Percentiles rank a stretch among this genome's conserved stretches.
Evolutionary conservation across 2,329 filamentous ascomycete species (phyloP).

Genomic region (Aspergillus bombycis): DNA sequence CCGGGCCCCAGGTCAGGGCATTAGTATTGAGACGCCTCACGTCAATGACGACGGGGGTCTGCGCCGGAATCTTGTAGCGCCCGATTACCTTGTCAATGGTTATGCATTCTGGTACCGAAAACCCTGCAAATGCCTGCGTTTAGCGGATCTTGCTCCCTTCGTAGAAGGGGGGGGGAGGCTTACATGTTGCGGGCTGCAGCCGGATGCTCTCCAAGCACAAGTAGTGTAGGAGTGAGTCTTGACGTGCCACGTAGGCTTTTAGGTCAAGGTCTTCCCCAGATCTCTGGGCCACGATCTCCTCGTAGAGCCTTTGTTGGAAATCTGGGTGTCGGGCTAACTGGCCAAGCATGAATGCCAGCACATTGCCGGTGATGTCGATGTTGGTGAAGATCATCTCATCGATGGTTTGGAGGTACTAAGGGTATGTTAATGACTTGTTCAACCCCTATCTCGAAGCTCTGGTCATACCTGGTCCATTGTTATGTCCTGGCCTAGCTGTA

Average conservation of each 20-base stretch:
- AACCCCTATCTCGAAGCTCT: too few species aligned
- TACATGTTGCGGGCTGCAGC: constrained; percentile 31
- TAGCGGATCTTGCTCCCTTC: background rate
- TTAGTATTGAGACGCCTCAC: constrained; percentile 41
- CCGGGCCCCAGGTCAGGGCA: constrained; percentile 15
- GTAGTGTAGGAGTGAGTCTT: background rate
- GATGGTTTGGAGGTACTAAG: constrained; percentile 25
- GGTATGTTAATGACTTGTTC: too few species aligned
- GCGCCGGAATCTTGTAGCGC: constrained; percentile 39
- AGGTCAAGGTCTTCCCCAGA: background rate
- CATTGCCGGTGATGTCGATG: constrained; percentile 43
- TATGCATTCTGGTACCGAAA: constrained; percentile 43
- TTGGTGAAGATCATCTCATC: constrained; percentile 52
- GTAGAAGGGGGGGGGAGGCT: constrained; percentile 23
- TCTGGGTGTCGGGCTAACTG: background rate
- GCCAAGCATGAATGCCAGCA: constrained; percentile 1
- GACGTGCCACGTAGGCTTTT: background rate
- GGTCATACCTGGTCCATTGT: too few species aligned
- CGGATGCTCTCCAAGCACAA: background rate
- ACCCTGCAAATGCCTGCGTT: constrained; percentile 31
- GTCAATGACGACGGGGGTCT: constrained; percentile 47
- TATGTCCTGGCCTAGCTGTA: too few species aligned
- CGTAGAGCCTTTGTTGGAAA: background rate
- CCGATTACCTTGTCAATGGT: constrained; percentile 34
- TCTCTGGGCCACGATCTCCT: background rate